phyloP scores from a whole-genome alignment of 805 yeast genomes.

The Teunomyces atbi region DNA sequence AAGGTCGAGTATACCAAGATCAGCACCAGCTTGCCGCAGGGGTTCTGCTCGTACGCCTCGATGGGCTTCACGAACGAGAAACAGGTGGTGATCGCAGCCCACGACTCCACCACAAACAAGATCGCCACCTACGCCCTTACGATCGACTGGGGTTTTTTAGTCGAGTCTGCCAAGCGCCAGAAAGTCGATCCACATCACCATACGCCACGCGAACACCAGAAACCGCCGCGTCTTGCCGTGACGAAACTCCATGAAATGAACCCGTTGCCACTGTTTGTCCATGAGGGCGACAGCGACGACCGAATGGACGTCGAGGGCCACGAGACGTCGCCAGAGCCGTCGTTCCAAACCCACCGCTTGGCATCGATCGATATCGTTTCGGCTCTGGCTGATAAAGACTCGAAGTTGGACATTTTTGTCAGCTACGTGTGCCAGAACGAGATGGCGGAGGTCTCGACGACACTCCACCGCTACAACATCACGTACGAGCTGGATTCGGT shows the following conservation, averaged over 20 bases:
- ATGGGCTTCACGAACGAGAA: constrained; percentile 55
- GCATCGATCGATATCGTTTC: constrained; percentile 43
- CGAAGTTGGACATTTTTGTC: constrained; percentile 47
- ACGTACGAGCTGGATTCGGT: constrained; percentile 20
- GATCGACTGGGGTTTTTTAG: constrained; percentile 58
- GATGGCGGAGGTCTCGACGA: constrained; percentile 14
- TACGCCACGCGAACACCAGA: constrained; percentile 47
- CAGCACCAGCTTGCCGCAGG: constrained; percentile 27
- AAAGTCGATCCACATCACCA: constrained; percentile 47
- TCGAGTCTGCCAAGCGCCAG: constrained; percentile 46
- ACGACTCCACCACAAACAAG: constrained; percentile 31
- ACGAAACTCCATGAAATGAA: constrained; percentile 32
- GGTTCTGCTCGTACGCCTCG: constrained; percentile 32
- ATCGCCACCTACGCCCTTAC: constrained; percentile 42
- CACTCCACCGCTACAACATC: constrained; percentile 29
- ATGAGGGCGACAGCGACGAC: constrained; percentile 12
- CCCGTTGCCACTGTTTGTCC: constrained; percentile 20
- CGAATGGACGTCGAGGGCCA: constrained; percentile 14
- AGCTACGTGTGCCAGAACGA: constrained; percentile 30
- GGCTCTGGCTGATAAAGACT: constrained; percentile 40
- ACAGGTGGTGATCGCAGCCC: constrained; percentile 41
- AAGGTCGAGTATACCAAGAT: constrained; percentile 54
- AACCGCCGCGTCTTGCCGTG: constrained; percentile 38
- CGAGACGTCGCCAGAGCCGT: not conserved
- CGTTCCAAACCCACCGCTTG: constrained; percentile 7